Evolutionary conservation across 495 filamentous ascomycete genomes (phyloP).

Genomic region (Sordaria brevicollis): DNA sequence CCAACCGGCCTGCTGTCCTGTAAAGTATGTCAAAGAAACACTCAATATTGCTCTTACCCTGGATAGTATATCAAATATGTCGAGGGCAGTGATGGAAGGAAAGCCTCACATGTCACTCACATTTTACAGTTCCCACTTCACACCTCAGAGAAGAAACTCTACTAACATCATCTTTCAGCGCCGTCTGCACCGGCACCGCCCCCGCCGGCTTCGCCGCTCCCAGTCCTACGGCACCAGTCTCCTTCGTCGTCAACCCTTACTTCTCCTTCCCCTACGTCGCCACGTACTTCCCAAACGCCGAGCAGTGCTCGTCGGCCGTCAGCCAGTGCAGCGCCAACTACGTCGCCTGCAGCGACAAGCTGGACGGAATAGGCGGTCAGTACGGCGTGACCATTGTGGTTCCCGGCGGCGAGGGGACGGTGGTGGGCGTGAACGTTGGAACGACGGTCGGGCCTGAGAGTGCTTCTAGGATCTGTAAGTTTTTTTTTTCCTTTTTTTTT

Average conservation of each 20-base stretch:
- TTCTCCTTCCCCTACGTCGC: slow-evolving; percentile 60
- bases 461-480: slow-evolving; percentile 52
- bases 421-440: slow-evolving; percentile 30
- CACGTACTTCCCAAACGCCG: slow-evolving; percentile 52
- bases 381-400: slow-evolving; percentile 57
- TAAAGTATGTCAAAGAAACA: slow-evolving; percentile 25
- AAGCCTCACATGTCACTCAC: too few species aligned
- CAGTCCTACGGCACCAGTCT: slow-evolving; percentile 28
- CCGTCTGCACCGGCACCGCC: slow-evolving; percentile 36
- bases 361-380: slow-evolving; percentile 39
- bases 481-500: not conserved
- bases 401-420: slow-evolving; percentile 42
- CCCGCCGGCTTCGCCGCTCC: slow-evolving; percentile 35
- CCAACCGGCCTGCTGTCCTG: slow-evolving; percentile 36
- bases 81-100: not conserved
- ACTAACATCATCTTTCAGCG: slow-evolving; percentile 15
- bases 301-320: slow-evolving; percentile 56
- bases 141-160: not conserved
- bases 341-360: slow-evolving; percentile 47
- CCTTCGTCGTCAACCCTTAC: slow-evolving; percentile 41
- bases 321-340: slow-evolving; percentile 56
- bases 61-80: not conserved
- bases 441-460: slow-evolving; percentile 27
- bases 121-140: too few species aligned
- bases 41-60: not conserved